These are phyloP conservation scores for Trichoderma pleuroti DNA, from an alignment of 2,329 filamentous ascomycete genomes.

Conservation along the genomic window DNA sequence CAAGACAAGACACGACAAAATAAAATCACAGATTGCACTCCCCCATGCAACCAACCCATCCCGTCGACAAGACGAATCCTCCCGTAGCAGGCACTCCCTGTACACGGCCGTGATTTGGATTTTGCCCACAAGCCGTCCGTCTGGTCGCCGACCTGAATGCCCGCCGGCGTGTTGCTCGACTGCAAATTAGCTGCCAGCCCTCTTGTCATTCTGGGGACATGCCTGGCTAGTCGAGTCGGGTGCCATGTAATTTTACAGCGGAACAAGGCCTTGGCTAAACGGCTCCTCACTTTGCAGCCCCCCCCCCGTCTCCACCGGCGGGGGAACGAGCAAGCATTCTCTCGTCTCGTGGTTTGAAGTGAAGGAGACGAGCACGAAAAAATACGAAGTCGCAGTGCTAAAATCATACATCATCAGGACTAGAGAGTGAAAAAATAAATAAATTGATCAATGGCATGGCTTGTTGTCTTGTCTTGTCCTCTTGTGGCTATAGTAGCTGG, in stretches of 20 bases:
- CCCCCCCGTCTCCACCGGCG: neutral
- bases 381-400: constrained; percentile 13
- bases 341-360: neutral
- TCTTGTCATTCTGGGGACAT: neutral
- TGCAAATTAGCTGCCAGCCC: neutral
- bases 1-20: neutral
- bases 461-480: neutral
- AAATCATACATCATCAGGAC: neutral
- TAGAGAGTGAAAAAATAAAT: neutral
- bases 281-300: constrained; percentile 1
- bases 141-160: neutral
- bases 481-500: neutral
- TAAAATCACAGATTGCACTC: neutral
- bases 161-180: neutral
- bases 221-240: neutral
- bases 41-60: neutral
- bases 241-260: neutral
- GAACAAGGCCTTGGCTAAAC: neutral
- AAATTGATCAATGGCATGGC: neutral
- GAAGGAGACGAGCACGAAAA: no score
- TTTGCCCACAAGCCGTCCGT: neutral
- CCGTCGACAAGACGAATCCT: neutral
- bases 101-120: neutral
- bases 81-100: neutral
- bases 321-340: neutral